Evolutionary conservation across 2,329 filamentous ascomycete genomes (phyloP), one percentile per base, ranked within the genome.

Genomic region (Alternaria ventricosa): DNA sequence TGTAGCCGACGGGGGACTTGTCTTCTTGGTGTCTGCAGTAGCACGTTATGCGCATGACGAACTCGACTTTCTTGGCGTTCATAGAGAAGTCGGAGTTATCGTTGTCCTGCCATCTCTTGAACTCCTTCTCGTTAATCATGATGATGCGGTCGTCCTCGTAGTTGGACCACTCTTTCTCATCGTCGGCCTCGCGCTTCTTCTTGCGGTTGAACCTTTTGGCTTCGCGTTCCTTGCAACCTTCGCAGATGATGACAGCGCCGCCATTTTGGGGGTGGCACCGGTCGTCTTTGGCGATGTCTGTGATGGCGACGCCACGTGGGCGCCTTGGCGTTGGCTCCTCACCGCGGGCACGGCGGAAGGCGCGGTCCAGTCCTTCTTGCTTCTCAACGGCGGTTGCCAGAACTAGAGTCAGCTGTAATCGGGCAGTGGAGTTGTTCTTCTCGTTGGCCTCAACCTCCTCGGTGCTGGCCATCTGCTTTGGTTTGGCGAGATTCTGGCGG

Each of bases 11-110:
- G 2, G 76, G 76, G 70, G 91, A 84, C 82, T 98, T 98, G 81
- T 98, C 96, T 63, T 91, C 89, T 72, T 98, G 95, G 77, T 99
- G 95, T 20, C 95, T 89, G 81, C 95, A 98, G 81, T 98, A 99
- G 79, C 95, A 99, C 23, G 94, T 93, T 73, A 99, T 97, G 10
- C 95, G 90, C 94, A 98, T 97, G 0, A 93, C 94, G 3, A 93
- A 89, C 70, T 94, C 90, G 22, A 97, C 89, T 74, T 93, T 90
- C 83, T 93, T 89, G 7, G 90, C 88, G 12, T 66, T 63, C 4
- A 65, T 27, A 13, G 73, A 68, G 55, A 66, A 71, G n/a, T 71
- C 64, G 4, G 47, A 57, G 13, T 71, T 70, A 22, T 63, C 61
- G 13, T 77, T 71, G 28, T 77, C 73, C 60, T 77, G 73, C 70